A percentile compares a stretch with the other conserved stretches of the same genome.
phyloP scores from a whole-genome alignment of 352 stramenopile species.

The Phytophthora vignae region DNA sequence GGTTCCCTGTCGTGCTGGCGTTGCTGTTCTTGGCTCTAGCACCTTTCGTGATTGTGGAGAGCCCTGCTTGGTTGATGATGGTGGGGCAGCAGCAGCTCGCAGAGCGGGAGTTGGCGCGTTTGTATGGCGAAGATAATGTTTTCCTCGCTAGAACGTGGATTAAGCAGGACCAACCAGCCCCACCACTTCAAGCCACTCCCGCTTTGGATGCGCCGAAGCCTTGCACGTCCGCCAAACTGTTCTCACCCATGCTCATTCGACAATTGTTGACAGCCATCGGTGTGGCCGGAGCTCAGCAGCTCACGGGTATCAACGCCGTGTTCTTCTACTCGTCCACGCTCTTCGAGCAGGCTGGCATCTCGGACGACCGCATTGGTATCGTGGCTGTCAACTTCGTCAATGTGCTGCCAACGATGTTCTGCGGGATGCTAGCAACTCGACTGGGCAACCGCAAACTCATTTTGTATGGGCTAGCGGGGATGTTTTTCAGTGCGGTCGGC shows the following conservation, averaged over 20 bases:
- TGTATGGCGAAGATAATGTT: background rate
- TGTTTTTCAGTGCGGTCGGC: background rate
- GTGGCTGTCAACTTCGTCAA: background rate
- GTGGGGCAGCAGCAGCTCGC: background rate
- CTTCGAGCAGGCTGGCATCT: background rate
- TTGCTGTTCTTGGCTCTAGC: background rate
- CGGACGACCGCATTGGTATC: background rate
- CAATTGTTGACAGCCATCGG: background rate
- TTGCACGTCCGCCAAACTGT: background rate
- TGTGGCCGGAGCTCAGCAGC: background rate
- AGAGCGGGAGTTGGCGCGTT: background rate
- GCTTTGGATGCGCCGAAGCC: background rate
- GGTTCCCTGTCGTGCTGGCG: background rate
- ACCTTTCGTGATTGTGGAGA: background rate
- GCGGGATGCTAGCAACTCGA: background rate
- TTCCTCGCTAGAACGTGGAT: background rate
- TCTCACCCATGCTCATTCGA: background rate
- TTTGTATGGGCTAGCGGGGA: background rate
- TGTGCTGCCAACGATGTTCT: background rate
- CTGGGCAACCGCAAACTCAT: background rate
- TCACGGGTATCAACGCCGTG: conserved; percentile 1
- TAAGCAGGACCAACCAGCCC: background rate
- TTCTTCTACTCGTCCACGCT: background rate
- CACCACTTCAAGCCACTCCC: background rate
- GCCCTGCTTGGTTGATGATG: background rate